Base-by-base conservation (phyloP, 768 basidiomycete genomes). In the Xanthoconium stramineum region DNA sequence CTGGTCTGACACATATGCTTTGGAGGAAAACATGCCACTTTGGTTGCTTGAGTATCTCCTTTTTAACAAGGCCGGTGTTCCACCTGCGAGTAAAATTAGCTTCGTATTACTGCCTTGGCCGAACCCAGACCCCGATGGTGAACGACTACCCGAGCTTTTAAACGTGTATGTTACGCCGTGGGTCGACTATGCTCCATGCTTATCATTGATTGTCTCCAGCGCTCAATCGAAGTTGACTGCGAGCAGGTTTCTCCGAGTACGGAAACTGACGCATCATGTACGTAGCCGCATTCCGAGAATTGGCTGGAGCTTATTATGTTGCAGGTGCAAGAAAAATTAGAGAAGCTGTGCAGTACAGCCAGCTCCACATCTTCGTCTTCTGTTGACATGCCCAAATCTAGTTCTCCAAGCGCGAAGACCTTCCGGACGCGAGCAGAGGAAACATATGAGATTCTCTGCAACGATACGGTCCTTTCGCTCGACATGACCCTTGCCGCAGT, bases 21-120 rank as follows among this genome's bases (percentile, higher is more conserved):
- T 98, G 36, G 94, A 97, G 72, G 82, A 85, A 63, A 79, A 75
- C 38, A 84, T 93, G 78, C 96, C 96, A 4, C 65, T 85, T 61
- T 98, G 96, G 96, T 74, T 97, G 47, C 74, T 93, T 49, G 92
- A 98, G 69, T 96, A 88, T 63, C 72, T 98, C 38, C 77, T 98
- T 38, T 72, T 84, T 14, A 88, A 89, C 61, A 84, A 81, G 65
- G 73, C 78, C 52, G 73, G 81, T 14, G 61, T 78, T 29, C 65
- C 77, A 0, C 81, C 83, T 15, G 75, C 80, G 6, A 75, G 81
- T 50, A 99, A 98, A 75, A 68, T 98, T 43, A 91, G 93, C 62
- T 99, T 98, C 68, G 83, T 96, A 19, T 72, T 99, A 37, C 75
- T 95, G 58, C 94, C 95, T 2, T 90, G 83, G 82, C 75, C 72